Percentiles rank a stretch among this genome's conserved stretches.
Evolutionary conservation across 176 grass and related monocot genomes (phyloP).

Genomic region (Juncus inflexus): DNA sequence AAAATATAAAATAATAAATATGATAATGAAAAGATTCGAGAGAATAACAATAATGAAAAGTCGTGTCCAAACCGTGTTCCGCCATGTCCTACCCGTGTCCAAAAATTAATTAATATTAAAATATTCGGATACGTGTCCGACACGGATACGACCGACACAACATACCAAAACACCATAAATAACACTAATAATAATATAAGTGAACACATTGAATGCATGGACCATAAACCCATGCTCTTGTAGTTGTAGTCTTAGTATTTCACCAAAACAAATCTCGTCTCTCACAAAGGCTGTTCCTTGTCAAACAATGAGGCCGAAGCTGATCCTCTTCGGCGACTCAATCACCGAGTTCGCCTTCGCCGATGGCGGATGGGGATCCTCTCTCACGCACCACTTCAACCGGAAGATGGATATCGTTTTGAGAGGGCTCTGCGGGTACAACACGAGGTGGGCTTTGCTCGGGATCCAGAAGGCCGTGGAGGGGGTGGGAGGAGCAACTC

Average conservation of each 20-base stretch:
- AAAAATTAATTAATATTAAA: too few species aligned
- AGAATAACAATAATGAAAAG: too few species aligned
- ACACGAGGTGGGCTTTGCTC: slow-evolving; percentile 77
- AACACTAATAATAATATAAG: too few species aligned
- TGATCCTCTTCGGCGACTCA: slow-evolving; percentile 88
- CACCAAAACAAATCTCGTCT: neutral
- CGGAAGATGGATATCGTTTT: slow-evolving; percentile 71
- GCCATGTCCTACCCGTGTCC: too few species aligned
- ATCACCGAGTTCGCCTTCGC: slow-evolving; percentile 76
- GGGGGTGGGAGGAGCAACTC: slow-evolving; percentile 34
- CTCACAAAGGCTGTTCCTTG: too few species aligned
- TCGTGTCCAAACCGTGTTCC: too few species aligned
- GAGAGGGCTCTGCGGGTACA: slow-evolving; percentile 80
- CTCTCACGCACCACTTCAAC: slow-evolving; percentile 51
- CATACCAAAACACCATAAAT: too few species aligned
- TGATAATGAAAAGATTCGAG: too few species aligned
- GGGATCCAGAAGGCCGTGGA: slow-evolving; percentile 50
- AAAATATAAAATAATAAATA: too few species aligned
- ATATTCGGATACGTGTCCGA: too few species aligned
- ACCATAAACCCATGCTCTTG: too few species aligned
- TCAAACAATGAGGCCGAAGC: slow-evolving; percentile 41
- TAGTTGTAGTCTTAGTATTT: neutral
- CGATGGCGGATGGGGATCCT: slow-evolving; percentile 70
- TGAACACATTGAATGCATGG: neutral
- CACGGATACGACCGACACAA: too few species aligned